phyloP scores from a whole-genome alignment of 2,329 filamentous ascomycete genomes.

The Cladophialophora carrionii region DNA sequence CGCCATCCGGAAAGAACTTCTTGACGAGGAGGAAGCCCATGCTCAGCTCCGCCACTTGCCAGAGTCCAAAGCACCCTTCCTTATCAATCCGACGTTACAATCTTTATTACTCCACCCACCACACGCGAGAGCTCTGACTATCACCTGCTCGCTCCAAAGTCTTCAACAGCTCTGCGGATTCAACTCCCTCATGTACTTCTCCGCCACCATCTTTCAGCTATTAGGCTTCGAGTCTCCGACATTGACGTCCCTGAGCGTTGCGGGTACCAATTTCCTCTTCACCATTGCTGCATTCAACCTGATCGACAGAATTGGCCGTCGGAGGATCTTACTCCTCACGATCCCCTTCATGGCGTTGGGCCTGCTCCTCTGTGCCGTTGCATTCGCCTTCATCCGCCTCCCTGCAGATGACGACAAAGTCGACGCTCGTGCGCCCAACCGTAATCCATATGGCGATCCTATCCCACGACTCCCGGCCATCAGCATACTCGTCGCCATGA shows the following conservation, averaged over 20 bases:
- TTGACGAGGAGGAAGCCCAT: conserved; percentile 63
- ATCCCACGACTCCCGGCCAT: conserved; percentile 49
- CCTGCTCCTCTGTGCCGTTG: conserved; percentile 69
- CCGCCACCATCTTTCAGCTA: conserved; percentile 76
- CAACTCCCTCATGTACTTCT: conserved; percentile 92
- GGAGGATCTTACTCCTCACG: conserved; percentile 76
- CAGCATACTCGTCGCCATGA: conserved; percentile 73
- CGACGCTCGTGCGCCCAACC: neutral
- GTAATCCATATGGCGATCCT: conserved; percentile 33
- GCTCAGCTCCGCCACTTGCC: conserved; percentile 27
- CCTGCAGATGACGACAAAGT: conserved; percentile 30
- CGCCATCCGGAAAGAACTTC: conserved; percentile 73
- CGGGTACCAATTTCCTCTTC: conserved; percentile 80
- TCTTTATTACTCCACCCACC: conserved; percentile 37
- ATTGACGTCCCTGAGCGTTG: conserved; percentile 76
- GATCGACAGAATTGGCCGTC: conserved; percentile 78
- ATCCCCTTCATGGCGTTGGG: conserved; percentile 81
- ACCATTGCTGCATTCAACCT: conserved; percentile 73
- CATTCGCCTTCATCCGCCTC: conserved; percentile 66
- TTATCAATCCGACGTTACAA: conserved; percentile 45
- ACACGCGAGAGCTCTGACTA: conserved; percentile 68
- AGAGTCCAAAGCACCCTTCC: conserved; percentile 13
- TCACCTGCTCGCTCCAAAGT: conserved; percentile 84
- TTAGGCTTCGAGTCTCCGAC: conserved; percentile 79
- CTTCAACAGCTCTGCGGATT: conserved; percentile 89